phyloP scores from a whole-genome alignment of 192 early-diverging fungal genomes.

The Rhizophagus prolifer region DNA sequence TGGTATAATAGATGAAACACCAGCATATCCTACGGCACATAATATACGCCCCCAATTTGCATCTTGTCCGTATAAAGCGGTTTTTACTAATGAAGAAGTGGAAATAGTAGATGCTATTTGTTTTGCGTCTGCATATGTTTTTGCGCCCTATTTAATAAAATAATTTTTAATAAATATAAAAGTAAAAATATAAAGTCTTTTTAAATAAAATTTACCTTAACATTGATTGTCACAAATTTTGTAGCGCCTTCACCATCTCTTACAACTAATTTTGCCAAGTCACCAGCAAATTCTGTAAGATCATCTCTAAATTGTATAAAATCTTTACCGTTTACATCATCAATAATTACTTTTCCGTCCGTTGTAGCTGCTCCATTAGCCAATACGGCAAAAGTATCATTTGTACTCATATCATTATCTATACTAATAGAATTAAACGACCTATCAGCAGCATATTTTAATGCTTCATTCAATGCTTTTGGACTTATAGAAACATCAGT shows the following conservation, averaged over 20 bases:
- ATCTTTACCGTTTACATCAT: conserved; percentile 49
- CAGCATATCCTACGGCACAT: conserved; percentile 87
- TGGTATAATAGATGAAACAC: conserved; percentile 70
- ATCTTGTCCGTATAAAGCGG: conserved; percentile 93
- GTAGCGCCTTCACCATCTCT: conserved; percentile 97
- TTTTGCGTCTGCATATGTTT: conserved; percentile 74
- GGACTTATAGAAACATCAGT: conserved; percentile 78
- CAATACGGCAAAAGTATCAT: conserved; percentile 88
- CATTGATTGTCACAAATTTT: conserved; percentile 90
- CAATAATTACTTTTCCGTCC: conserved; percentile 37
- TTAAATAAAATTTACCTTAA: conserved; percentile 53
- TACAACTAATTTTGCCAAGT: conserved; percentile 87
- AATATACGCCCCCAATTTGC: conserved; percentile 98
- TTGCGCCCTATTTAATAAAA: conserved; percentile 59
- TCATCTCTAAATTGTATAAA: conserved; percentile 67
- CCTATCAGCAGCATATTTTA: conserved; percentile 79
- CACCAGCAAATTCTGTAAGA: conserved; percentile 80
- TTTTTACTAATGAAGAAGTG: conserved; percentile 93
- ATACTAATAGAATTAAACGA: conserved; percentile 95
- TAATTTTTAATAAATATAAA: not conserved
- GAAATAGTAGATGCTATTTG: conserved; percentile 83
- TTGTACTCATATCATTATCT: conserved; percentile 97
- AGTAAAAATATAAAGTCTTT: not conserved
- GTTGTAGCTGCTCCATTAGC: conserved; percentile 75
- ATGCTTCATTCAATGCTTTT: conserved; percentile 64